Evolutionary conservation across 2,329 filamentous ascomycete species (phyloP), one percentile per base, ranked within the genome.

Genomic region (Phialophora verrucosa): DNA sequence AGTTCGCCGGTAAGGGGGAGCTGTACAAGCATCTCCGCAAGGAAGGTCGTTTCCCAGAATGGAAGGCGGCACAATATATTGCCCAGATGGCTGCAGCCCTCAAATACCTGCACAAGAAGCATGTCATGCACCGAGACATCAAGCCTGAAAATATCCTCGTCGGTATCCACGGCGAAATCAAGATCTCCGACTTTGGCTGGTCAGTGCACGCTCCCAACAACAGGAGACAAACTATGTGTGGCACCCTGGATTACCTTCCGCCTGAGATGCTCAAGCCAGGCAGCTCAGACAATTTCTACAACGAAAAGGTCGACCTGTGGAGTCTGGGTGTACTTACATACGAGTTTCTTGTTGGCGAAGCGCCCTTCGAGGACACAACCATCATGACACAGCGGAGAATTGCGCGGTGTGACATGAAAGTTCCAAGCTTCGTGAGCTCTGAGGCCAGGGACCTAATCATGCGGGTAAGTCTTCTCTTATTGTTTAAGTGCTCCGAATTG

Each of bases 171-270:
- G 95, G 93, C 71, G 95, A 99, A 83, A 93, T 99, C 82, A 99
- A 99, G 80, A 93, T 99, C 75, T 96, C 92, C 4, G 95, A 99
- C 79, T 99, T 98, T 75, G 94, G 95, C 58, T 99, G 95, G 95
- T 96, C 91, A 77, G 95, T 98, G 3, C 95, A 99, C 79, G 95
- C 95, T 4, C 95, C 95, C 31, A 97, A 96, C 79, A 96, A 94
- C 81, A 85, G 95, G 73, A 86, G 95, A 69, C 90, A 93, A 75
- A 99, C 95, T 63, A 93, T 98, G 88, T 99, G 95, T 78, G 95
- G 95, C 70, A 99, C 95, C 20, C 87, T 98, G 50, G 95, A 99
- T 80, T 99, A 99, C 78, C 87, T 99, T 17, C 95, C 95, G 2
- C 95, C 95, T 4, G 95, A 99, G 88, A 99, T 99, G 95, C 87